Evolutionary conservation across 495 filamentous ascomycete species (phyloP).

Genomic region (Penicillium maclennaniae): DNA sequence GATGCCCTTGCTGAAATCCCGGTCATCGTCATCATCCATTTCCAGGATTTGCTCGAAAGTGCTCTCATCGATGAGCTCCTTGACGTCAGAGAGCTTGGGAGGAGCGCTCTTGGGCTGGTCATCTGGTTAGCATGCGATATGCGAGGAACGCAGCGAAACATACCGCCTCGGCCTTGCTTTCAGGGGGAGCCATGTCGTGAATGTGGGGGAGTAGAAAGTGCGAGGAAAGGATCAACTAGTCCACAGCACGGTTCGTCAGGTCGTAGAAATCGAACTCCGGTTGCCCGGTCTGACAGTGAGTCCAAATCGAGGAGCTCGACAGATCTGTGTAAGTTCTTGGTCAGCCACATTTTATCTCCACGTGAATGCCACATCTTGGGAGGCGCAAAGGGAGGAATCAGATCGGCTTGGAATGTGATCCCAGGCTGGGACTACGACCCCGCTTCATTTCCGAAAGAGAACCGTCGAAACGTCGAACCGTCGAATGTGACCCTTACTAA

Average conservation of each 20-base stretch:
- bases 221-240: conserved; percentile 5
- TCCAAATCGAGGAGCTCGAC: conserved; percentile 6
- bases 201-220: not conserved
- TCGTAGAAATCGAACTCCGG: conserved; percentile 6
- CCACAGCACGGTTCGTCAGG: conserved; percentile 5
- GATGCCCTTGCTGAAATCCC: conserved; percentile 77
- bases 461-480: not conserved
- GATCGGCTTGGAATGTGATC: not conserved
- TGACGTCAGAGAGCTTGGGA: conserved; percentile 48
- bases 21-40: conserved; percentile 85
- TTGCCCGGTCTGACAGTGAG: conserved; percentile 11
- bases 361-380: not conserved
- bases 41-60: conserved; percentile 95
- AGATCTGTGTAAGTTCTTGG: conserved; percentile 8
- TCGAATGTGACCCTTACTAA: conserved; percentile 8
- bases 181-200: conserved; percentile 29
- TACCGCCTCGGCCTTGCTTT: conserved; percentile 28
- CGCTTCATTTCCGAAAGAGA: not conserved
- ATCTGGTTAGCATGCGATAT: not conserved
- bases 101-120: conserved; percentile 44
- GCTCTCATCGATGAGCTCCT: conserved; percentile 68
- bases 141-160: conserved; percentile 1
- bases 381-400: not conserved
- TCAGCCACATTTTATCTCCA: conserved; percentile 2
- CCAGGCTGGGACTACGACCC: not conserved